These are phyloP conservation scores for Kockovaella imperatae DNA, from an alignment of 768 basidiomycete genomes.

Conservation along the genomic window DNA sequence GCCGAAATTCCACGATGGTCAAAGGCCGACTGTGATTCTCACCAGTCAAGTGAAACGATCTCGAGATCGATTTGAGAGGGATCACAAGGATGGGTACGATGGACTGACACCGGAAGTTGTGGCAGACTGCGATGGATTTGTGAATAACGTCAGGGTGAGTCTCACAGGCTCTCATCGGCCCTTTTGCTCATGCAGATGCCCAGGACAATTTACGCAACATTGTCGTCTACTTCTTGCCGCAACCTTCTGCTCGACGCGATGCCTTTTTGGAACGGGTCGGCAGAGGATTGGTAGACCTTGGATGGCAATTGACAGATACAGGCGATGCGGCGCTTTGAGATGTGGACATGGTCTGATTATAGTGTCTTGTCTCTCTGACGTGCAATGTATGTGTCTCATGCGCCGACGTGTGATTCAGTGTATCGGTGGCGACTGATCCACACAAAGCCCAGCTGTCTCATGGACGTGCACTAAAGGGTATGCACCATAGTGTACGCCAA, in stretches of 20 bases:
- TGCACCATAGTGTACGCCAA: too few relatives aligned
- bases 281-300: constrained; percentile 14
- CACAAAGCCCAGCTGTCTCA: too few relatives aligned
- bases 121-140: constrained; percentile 15
- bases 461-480: too few relatives aligned
- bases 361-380: background rate
- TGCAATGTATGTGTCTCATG: too few relatives aligned
- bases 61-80: constrained; percentile 6
- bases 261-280: constrained; percentile 24
- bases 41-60: background rate
- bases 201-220: constrained; percentile 13
- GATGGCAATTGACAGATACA: constrained; percentile 13
- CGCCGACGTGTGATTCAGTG: too few relatives aligned
- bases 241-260: constrained; percentile 12
- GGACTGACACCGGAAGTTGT: constrained; percentile 15
- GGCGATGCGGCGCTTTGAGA: constrained; percentile 13
- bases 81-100: constrained; percentile 17
- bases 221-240: constrained; percentile 10
- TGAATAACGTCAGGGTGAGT: constrained; percentile 22
- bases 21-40: constrained; percentile 9
- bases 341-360: background rate
- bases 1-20: constrained; percentile 14
- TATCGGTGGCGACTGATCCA: too few relatives aligned
- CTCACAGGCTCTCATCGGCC: background rate
- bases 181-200: background rate